A percentile compares a stretch with the other conserved stretches of the same genome.
These are phyloP conservation scores for Chrysanthemum lavandulifolium DNA, from an alignment of 129 eudicot genomes.

Conservation along the genomic window DNA sequence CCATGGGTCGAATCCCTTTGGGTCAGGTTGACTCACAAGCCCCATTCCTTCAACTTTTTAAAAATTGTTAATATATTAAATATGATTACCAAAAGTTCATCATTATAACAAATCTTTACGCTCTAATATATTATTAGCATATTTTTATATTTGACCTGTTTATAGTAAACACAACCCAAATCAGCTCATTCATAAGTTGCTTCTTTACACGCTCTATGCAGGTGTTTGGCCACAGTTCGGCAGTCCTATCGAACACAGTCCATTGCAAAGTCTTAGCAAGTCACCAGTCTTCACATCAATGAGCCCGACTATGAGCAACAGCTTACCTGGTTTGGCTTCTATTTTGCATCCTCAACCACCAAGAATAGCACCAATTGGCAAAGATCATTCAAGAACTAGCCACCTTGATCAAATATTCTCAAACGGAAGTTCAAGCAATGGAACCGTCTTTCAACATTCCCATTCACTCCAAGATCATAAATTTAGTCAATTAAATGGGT, in stretches of 20 bases:
- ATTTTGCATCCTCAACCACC: slow-evolving; percentile 50
- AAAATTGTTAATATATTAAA: too few relatives aligned
- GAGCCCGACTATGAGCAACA: slow-evolving; percentile 42
- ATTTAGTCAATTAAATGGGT: slow-evolving; percentile 36
- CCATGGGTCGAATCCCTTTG: too few relatives aligned
- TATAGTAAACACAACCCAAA: not conserved
- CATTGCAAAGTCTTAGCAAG: slow-evolving; percentile 49
- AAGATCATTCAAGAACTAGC: slow-evolving; percentile 43
- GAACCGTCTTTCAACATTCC: slow-evolving; percentile 44
- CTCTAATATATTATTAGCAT: too few relatives aligned
- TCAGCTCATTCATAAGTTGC: not conserved
- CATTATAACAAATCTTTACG: too few relatives aligned
- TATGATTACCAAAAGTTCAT: too few relatives aligned
- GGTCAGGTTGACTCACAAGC: too few relatives aligned
- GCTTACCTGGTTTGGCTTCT: slow-evolving; percentile 58
- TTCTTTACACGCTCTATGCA: slow-evolving; percentile 19
- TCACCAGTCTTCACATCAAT: slow-evolving; percentile 51
- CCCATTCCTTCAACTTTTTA: too few relatives aligned
- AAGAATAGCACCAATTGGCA: slow-evolving; percentile 64
- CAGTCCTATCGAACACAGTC: slow-evolving; percentile 58
- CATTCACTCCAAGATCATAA: slow-evolving; percentile 61
- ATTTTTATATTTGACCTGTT: too few relatives aligned
- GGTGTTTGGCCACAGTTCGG: slow-evolving; percentile 63
- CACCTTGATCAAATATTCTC: slow-evolving; percentile 41
- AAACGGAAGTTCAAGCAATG: slow-evolving; percentile 38